A percentile compares a stretch with the other conserved stretches of the same genome.
Conservation (phyloP, 345 rosid species). For the Turritis glabra region DNA sequence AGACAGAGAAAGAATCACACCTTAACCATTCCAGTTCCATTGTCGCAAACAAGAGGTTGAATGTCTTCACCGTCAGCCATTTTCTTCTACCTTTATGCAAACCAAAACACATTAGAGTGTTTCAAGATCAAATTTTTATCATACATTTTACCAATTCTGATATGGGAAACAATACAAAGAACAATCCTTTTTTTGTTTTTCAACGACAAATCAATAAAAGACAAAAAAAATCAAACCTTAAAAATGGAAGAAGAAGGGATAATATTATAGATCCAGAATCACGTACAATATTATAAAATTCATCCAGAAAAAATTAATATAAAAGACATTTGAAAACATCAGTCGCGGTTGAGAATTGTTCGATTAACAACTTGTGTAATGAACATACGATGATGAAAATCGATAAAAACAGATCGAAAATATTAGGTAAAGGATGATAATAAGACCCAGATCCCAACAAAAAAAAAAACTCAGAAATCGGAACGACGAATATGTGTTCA, state of each 20-base stretch:
- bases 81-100: constrained; percentile 38
- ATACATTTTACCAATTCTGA: background rate
- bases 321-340: constrained; percentile 22
- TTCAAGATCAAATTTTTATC: background rate
- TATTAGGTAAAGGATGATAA: background rate
- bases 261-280: constrained; percentile 32
- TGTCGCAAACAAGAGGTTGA: constrained; percentile 70
- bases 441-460: constrained; percentile 16
- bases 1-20: constrained; percentile 28
- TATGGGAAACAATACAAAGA: background rate
- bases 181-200: background rate
- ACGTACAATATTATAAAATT: constrained; percentile 12
- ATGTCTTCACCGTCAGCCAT: constrained; percentile 97
- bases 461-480: background rate
- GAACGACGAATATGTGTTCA: background rate
- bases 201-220: background rate
- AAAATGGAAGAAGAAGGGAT: background rate
- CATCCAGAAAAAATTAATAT: background rate
- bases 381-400: background rate
- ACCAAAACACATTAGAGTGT: background rate
- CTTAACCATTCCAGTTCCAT: constrained; percentile 81
- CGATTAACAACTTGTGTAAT: background rate
- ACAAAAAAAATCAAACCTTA: constrained; percentile 22
- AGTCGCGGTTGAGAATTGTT: constrained; percentile 17
- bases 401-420: background rate